Conservation (phyloP, 1,284 basidiomycete species). For the Austroboletus novae-zelandiae region DNA sequence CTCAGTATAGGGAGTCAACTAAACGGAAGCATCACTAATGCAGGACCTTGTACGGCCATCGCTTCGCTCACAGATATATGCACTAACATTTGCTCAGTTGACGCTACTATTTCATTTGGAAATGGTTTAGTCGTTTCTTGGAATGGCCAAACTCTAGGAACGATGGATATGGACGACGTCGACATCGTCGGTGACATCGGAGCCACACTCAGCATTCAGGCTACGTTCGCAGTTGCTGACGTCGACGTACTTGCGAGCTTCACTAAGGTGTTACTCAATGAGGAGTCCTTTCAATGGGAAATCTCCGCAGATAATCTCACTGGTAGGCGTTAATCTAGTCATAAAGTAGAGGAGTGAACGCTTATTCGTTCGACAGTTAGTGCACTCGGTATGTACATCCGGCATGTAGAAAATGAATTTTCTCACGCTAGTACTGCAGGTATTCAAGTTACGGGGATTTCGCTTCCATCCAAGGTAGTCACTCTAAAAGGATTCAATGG, state of each 20-base stretch:
- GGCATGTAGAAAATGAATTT: not conserved
- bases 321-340: conserved; percentile 35
- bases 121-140: conserved; percentile 64
- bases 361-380: conserved; percentile 37
- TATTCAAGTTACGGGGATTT: conserved; percentile 56
- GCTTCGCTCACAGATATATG: not conserved
- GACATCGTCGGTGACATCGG: conserved; percentile 60
- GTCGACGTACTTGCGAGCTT: conserved; percentile 63
- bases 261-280: conserved; percentile 63
- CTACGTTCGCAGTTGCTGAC: conserved; percentile 62
- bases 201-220: conserved; percentile 53
- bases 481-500: conserved; percentile 73
- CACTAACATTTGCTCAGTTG: conserved; percentile 43
- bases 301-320: conserved; percentile 69
- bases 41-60: conserved; percentile 63
- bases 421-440: conserved; percentile 33
- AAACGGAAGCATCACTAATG: conserved; percentile 66
- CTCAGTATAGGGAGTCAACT: conserved; percentile 48
- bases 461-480: conserved; percentile 57
- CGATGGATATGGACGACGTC: conserved; percentile 62
- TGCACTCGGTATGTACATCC: conserved; percentile 46
- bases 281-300: conserved; percentile 72
- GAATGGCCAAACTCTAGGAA: conserved; percentile 59
- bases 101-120: conserved; percentile 68
- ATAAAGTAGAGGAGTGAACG: not conserved